A percentile compares a stretch with the other conserved stretches of the same genome.
Evolutionary conservation across 2,329 filamentous ascomycete genomes (phyloP).

Genomic region (Dactylellina cionopaga): DNA sequence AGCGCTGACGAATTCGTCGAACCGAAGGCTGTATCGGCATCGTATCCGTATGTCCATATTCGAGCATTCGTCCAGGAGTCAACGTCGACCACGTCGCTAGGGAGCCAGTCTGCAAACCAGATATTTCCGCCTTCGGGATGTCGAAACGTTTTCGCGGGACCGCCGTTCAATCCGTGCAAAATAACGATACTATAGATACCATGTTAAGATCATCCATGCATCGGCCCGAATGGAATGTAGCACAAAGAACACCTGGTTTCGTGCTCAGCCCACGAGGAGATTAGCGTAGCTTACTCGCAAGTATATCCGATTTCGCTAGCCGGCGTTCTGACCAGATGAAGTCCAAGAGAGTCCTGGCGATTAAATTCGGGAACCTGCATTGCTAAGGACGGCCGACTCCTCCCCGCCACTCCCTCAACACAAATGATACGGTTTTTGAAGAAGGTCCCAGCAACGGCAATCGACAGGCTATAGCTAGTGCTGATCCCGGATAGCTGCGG

Average conservation of each 20-base stretch:
- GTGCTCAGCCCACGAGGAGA: not conserved
- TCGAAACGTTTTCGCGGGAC: constrained; percentile 40
- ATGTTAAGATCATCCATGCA: not conserved
- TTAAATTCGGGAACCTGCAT: constrained; percentile 50
- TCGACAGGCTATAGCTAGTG: not conserved
- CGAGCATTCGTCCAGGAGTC: constrained; percentile 51
- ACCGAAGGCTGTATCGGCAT: constrained; percentile 41
- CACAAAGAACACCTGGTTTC: not conserved
- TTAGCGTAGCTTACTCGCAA: constrained; percentile 47
- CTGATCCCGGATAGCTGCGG: not conserved
- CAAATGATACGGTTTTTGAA: constrained; percentile 30
- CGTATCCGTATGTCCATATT: constrained; percentile 50
- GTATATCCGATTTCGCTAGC: constrained; percentile 46
- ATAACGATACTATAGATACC: constrained; percentile 37
- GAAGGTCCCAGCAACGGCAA: not conserved
- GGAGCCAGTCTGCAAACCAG: constrained; percentile 50
- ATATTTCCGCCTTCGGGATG: constrained; percentile 42
- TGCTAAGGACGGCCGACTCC: constrained; percentile 18
- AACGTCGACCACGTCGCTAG: constrained; percentile 37
- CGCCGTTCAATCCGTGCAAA: constrained; percentile 49
- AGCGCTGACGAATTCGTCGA: constrained; percentile 33
- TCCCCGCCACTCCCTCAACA: constrained; percentile 49
- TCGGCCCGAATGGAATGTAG: not conserved
- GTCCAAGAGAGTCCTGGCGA: constrained; percentile 47
- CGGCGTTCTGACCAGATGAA: constrained; percentile 45